These are phyloP conservation scores for Arabis hirsuta DNA, from an alignment of 345 rosid species.

Conservation along the genomic window DNA sequence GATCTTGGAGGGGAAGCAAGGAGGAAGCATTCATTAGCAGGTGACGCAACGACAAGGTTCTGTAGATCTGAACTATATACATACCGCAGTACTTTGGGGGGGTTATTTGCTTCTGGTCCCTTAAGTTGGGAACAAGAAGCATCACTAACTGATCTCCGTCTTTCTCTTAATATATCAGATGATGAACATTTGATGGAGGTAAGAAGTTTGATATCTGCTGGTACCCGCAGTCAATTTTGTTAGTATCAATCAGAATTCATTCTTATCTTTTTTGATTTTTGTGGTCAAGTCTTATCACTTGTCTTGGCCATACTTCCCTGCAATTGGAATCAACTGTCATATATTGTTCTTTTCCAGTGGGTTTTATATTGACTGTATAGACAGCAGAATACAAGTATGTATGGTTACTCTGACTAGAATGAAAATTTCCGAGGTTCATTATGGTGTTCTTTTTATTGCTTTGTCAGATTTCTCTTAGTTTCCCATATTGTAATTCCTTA, in stretches of 20 bases:
- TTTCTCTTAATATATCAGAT: slow-evolving; percentile 76
- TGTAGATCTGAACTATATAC: slow-evolving; percentile 74
- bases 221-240: slow-evolving; percentile 53
- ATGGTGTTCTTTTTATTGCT: slow-evolving; percentile 25
- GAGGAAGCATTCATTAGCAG: slow-evolving; percentile 36
- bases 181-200: slow-evolving; percentile 87
- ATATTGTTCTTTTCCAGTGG: slow-evolving; percentile 43
- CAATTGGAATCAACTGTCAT: slow-evolving; percentile 40
- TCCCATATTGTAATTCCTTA: slow-evolving; percentile 36
- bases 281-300: slow-evolving; percentile 34
- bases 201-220: slow-evolving; percentile 69
- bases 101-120: slow-evolving; percentile 76
- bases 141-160: slow-evolving; percentile 77
- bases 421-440: slow-evolving; percentile 32
- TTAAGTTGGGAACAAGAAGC: slow-evolving; percentile 90
- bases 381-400: slow-evolving; percentile 43
- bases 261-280: slow-evolving; percentile 37
- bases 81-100: slow-evolving; percentile 63
- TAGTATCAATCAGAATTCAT: slow-evolving; percentile 39
- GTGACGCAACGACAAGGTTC: slow-evolving; percentile 53
- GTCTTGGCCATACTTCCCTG: slow-evolving; percentile 42
- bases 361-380: slow-evolving; percentile 41
- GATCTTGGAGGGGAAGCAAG: slow-evolving; percentile 38
- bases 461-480: slow-evolving; percentile 15
- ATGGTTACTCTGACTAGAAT: slow-evolving; percentile 41